Conservation (phyloP, 2,329 filamentous ascomycete genomes). For the Alternaria arbusti region DNA sequence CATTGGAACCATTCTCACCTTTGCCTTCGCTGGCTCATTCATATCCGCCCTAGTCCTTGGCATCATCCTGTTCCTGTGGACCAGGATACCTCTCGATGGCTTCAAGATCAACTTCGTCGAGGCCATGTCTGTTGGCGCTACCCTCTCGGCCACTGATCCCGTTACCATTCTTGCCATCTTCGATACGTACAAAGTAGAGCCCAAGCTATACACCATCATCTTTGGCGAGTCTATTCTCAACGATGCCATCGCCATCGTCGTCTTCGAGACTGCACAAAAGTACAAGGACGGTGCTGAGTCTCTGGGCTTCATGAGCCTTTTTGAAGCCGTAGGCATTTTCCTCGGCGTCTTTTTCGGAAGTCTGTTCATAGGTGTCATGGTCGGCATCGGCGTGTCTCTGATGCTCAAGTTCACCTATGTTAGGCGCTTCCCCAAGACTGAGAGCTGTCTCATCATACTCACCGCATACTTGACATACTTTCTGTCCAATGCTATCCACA, state of each 20-base stretch:
- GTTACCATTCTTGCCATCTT: slow-evolving; percentile 99
- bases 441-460: slow-evolving; percentile 91
- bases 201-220: slow-evolving; percentile 97
- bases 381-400: slow-evolving; percentile 86
- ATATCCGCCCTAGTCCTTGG: slow-evolving; percentile 96
- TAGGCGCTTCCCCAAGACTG: slow-evolving; percentile 90
- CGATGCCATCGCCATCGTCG: slow-evolving; percentile 96
- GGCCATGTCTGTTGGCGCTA: slow-evolving; percentile 94
- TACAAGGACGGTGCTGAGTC: slow-evolving; percentile 76
- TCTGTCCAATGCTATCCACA: slow-evolving; percentile 92
- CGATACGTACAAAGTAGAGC: slow-evolving; percentile 98
- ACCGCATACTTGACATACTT: slow-evolving; percentile 98
- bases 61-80: slow-evolving; percentile 86
- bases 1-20: slow-evolving; percentile 95
- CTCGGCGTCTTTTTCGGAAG: slow-evolving; percentile 95
- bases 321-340: slow-evolving; percentile 94
- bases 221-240: slow-evolving; percentile 98
- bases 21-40: slow-evolving; percentile 96
- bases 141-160: slow-evolving; percentile 93
- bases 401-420: slow-evolving; percentile 95
- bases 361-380: slow-evolving; percentile 82
- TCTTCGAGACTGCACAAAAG: slow-evolving; percentile 96
- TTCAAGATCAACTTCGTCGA: slow-evolving; percentile 90
- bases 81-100: slow-evolving; percentile 82
- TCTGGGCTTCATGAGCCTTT: slow-evolving; percentile 79